Conservation (phyloP, 1,284 basidiomycete genomes). For the Schizopora paradoxa region DNA sequence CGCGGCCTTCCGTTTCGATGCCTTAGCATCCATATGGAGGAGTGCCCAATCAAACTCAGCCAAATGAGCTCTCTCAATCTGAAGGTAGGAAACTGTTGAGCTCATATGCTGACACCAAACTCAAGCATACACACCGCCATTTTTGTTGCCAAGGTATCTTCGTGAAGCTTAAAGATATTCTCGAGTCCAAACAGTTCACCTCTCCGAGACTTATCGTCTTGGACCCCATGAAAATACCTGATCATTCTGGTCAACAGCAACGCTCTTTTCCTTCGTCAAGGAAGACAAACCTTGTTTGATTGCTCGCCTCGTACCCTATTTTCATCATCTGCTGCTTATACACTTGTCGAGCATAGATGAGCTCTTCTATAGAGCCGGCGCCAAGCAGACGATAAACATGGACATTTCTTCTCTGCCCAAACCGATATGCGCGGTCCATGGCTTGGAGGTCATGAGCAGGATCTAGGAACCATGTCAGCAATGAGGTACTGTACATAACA, state of each 20-base stretch:
- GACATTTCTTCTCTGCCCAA: slow-evolving; percentile 85
- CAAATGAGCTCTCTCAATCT: slow-evolving; percentile 74
- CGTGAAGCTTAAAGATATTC: slow-evolving; percentile 80
- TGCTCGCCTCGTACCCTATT: slow-evolving; percentile 77
- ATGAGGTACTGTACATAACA: background rate
- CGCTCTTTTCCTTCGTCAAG: background rate
- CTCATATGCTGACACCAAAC: background rate
- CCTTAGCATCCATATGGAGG: slow-evolving; percentile 50
- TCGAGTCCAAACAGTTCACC: slow-evolving; percentile 80
- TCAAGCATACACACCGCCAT: slow-evolving; percentile 45
- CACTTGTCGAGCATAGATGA: slow-evolving; percentile 80
- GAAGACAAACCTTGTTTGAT: slow-evolving; percentile 58
- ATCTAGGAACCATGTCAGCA: slow-evolving; percentile 38
- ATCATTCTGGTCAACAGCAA: background rate
- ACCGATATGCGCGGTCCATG: slow-evolving; percentile 85
- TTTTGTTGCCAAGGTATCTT: slow-evolving; percentile 67
- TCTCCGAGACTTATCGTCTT: slow-evolving; percentile 65
- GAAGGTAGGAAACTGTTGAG: slow-evolving; percentile 6
- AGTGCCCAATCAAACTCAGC: slow-evolving; percentile 75
- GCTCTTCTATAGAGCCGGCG: slow-evolving; percentile 81
- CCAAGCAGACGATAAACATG: slow-evolving; percentile 80
- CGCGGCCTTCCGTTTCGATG: slow-evolving; percentile 32
- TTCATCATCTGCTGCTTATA: slow-evolving; percentile 90
- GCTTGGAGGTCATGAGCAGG: slow-evolving; percentile 85
- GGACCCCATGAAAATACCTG: slow-evolving; percentile 78